A percentile compares a stretch with the other conserved stretches of the same genome.
Conservation (phyloP, 2,329 filamentous ascomycete genomes). For the Trichoderma endophyticum region DNA sequence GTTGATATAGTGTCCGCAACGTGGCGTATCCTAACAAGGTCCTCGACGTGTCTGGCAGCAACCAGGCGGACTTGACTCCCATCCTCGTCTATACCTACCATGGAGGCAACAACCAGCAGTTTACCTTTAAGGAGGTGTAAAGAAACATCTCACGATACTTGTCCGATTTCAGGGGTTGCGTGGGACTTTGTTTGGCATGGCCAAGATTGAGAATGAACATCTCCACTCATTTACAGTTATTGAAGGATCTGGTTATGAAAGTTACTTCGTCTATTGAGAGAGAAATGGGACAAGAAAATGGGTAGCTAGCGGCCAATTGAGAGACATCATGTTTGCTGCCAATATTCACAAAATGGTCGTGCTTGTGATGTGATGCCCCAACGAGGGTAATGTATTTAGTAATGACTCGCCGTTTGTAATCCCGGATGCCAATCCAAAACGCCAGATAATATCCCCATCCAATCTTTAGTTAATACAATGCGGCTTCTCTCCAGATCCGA, state of each 20-base stretch:
- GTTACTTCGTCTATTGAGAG: not conserved
- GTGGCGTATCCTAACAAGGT: not conserved
- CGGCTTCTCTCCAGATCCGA: not conserved
- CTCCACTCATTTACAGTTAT: not conserved
- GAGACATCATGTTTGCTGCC: not conserved
- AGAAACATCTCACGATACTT: not conserved
- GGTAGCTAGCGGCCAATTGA: not conserved
- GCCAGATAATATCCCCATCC: not conserved
- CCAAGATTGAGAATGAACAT: not conserved
- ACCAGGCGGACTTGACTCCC: not conserved
- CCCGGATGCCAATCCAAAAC: not conserved
- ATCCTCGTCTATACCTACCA: not conserved
- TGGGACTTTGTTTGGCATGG: not conserved
- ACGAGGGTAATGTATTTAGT: not conserved
- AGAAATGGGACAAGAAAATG: not conserved
- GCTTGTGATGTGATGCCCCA: not conserved
- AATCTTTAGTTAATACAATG: not conserved
- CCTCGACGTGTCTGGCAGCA: not conserved
- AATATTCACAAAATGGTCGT: not conserved
- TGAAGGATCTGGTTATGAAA: not conserved
- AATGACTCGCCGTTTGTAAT: not conserved
- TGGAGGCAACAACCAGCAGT: not conserved
- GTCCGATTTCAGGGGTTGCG: not conserved
- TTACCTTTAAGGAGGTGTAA: not conserved
- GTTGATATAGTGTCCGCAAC: not conserved